Evolutionary conservation across 805 yeast genomes (phyloP).

Genomic region (Candida palmyrensis): DNA sequence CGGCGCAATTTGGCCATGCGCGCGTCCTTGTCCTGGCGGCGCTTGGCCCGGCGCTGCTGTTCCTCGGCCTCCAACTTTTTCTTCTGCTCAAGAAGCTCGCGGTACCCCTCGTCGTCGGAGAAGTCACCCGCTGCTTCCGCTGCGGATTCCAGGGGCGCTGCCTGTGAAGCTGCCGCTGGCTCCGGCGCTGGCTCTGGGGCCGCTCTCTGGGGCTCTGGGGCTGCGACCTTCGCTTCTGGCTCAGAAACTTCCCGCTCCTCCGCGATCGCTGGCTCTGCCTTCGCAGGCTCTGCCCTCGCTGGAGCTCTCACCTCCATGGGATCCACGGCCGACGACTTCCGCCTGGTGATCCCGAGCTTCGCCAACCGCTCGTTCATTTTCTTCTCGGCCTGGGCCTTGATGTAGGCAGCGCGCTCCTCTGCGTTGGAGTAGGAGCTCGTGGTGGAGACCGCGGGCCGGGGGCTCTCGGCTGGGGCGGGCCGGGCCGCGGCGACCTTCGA

Average conservation of each 20-base stretch:
- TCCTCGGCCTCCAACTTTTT: slow-evolving; percentile 41
- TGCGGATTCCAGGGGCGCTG: neutral
- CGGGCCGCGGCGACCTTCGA: slow-evolving; percentile 8
- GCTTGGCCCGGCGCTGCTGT: slow-evolving; percentile 41
- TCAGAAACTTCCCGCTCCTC: slow-evolving; percentile 3
- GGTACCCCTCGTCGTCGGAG: slow-evolving; percentile 41
- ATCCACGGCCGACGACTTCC: slow-evolving; percentile 12
- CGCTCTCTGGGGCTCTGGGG: slow-evolving; percentile 6
- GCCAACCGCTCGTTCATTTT: slow-evolving; percentile 85
- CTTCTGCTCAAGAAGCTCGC: slow-evolving; percentile 41
- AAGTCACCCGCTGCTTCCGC: slow-evolving; percentile 4
- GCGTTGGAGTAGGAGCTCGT: slow-evolving; percentile 37
- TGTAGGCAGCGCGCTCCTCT: slow-evolving; percentile 70
- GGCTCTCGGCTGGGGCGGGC: slow-evolving; percentile 9
- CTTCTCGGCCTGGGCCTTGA: slow-evolving; percentile 69
- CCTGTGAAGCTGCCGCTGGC: slow-evolving; percentile 1
- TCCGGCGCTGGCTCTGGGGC: neutral
- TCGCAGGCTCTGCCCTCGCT: neutral
- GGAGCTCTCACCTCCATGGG: slow-evolving; percentile 1
- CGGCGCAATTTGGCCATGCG: slow-evolving; percentile 51
- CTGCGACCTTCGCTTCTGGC: slow-evolving; percentile 12
- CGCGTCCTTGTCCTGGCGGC: slow-evolving; percentile 55
- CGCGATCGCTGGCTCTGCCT: neutral
- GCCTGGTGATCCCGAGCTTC: slow-evolving; percentile 62
- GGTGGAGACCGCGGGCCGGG: slow-evolving; percentile 11